Evolutionary conservation across 2,329 filamentous ascomycete species (phyloP).

Genomic region (Arthrobotrys musiformis): DNA sequence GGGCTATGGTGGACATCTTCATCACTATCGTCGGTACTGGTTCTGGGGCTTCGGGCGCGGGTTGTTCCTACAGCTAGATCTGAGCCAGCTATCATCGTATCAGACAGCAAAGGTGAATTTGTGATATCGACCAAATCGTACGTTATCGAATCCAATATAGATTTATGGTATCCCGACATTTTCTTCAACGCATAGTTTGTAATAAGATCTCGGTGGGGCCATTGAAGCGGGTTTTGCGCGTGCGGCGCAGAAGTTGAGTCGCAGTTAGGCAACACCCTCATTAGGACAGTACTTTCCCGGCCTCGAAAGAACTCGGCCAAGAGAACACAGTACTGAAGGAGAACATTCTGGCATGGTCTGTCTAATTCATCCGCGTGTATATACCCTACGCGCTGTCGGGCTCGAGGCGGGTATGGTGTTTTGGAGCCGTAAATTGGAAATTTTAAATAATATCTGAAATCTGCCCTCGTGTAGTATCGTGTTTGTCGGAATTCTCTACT

Average conservation of each 20-base stretch:
- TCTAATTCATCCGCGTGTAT: neutral
- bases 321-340: neutral
- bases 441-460: neutral
- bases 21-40: too few relatives aligned
- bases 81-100: neutral
- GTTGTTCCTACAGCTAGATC: neutral
- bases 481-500: neutral
- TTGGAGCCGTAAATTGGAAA: neutral
- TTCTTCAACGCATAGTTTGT: neutral
- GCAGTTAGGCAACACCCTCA: neutral
- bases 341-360: neutral
- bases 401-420: neutral
- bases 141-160: neutral
- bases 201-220: neutral
- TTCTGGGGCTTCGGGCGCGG: too few relatives aligned
- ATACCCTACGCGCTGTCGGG: neutral
- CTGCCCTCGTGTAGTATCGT: neutral
- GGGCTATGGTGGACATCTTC: neutral
- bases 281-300: neutral
- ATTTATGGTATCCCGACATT: neutral
- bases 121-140: slow-evolving; percentile 20
- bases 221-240: neutral
- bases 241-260: neutral
- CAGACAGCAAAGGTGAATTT: slow-evolving; percentile 13
- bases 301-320: neutral